A percentile compares a stretch with the other conserved stretches of the same genome.
Conservation (phyloP, 352 stramenopile genomes). For the Pythium chondricola region DNA sequence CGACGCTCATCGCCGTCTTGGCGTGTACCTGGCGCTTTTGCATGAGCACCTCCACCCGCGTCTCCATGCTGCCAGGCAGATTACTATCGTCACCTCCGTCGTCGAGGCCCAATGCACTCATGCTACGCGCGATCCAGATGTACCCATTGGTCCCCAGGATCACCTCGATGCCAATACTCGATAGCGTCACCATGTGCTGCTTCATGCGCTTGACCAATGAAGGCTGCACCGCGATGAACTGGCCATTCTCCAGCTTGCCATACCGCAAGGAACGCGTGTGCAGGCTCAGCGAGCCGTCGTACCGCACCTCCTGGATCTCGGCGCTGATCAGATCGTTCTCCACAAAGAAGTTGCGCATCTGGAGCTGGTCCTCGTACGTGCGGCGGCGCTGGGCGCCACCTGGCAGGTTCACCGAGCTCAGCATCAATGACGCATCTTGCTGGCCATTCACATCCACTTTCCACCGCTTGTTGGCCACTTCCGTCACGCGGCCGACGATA, state of each 20-base stretch:
- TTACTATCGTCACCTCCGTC: conserved; percentile 46
- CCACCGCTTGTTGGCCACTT: conserved; percentile 93
- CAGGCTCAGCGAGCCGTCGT: conserved; percentile 91
- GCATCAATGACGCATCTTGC: conserved; percentile 83
- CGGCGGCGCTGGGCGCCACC: conserved; percentile 94
- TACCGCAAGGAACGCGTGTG: conserved; percentile 94
- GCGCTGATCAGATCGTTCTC: conserved; percentile 96
- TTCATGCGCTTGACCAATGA: conserved; percentile 91
- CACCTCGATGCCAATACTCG: conserved; percentile 76
- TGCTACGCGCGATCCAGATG: conserved; percentile 92
- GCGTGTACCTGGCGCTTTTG: conserved; percentile 89
- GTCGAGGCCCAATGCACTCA: conserved; percentile 37
- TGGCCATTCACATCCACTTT: conserved; percentile 91
- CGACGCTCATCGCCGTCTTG: conserved; percentile 52
- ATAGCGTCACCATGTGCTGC: conserved; percentile 91
- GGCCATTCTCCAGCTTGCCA: conserved; percentile 94
- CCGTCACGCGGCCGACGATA: conserved; percentile 92
- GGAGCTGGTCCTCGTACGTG: conserved; percentile 95
- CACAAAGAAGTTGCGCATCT: conserved; percentile 94
- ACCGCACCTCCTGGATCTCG: conserved; percentile 80
- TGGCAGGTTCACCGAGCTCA: conserved; percentile 93
- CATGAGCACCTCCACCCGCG: conserved; percentile 86
- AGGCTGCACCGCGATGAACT: conserved; percentile 86
- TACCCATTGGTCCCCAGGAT: conserved; percentile 94
- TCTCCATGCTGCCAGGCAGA: conserved; percentile 67